phyloP scores from a whole-genome alignment of 2,329 filamentous ascomycete species.

The Fusarium sp. region DNA sequence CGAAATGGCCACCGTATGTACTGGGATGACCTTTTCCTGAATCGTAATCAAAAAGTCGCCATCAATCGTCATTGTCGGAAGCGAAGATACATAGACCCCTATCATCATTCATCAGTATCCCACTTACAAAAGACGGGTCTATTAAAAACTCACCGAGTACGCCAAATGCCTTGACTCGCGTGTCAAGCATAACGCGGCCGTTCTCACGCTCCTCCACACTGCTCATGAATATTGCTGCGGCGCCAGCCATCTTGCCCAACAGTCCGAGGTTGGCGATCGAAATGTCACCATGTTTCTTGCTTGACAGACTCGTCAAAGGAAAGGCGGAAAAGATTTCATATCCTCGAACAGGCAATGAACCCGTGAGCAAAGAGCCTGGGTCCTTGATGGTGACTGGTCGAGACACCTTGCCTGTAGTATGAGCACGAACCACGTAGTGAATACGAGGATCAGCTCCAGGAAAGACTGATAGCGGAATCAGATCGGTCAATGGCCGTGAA shows the following conservation, averaged over 20 bases:
- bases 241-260: constrained; percentile 87
- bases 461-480: constrained; percentile 75
- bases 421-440: constrained; percentile 76
- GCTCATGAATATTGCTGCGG: constrained; percentile 75
- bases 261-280: constrained; percentile 77
- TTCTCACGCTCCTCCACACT: constrained; percentile 62
- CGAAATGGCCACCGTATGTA: constrained; percentile 68
- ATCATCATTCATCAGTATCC: background rate
- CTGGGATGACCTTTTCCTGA: constrained; percentile 72
- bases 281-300: constrained; percentile 49
- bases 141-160: constrained; percentile 65
- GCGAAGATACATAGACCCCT: constrained; percentile 77
- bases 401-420: constrained; percentile 70
- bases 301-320: constrained; percentile 66
- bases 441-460: constrained; percentile 67
- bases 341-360: constrained; percentile 69
- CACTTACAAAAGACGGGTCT: background rate
- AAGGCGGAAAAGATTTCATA: constrained; percentile 86
- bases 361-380: constrained; percentile 61
- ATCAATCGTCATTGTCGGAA: constrained; percentile 66
- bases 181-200: constrained; percentile 69
- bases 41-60: constrained; percentile 78
- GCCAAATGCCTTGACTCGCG: constrained; percentile 81
- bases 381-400: constrained; percentile 56
- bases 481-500: constrained; percentile 66